Conservation (phyloP, 2,329 filamentous ascomycete genomes). For the Tolypocladium tropicale region DNA sequence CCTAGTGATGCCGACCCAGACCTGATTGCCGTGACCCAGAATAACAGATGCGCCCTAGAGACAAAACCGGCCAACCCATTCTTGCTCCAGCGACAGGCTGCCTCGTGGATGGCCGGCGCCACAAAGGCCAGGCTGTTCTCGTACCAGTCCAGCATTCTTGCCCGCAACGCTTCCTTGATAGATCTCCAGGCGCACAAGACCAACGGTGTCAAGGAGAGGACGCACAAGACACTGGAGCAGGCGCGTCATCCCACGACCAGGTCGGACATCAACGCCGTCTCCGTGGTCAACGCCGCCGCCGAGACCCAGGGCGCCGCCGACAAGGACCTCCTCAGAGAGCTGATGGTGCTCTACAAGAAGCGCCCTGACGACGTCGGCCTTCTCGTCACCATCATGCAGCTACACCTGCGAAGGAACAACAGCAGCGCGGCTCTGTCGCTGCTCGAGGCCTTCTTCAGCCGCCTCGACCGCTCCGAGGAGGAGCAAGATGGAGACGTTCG, state of each 20-base stretch:
- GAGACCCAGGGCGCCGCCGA: constrained; percentile 52
- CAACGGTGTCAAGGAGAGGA: constrained; percentile 43
- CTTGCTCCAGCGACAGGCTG: constrained; percentile 51
- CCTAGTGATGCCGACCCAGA: constrained; percentile 55
- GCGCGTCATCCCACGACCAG: constrained; percentile 16
- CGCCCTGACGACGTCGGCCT: constrained; percentile 74
- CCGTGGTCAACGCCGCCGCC: constrained; percentile 59
- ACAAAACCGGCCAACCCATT: constrained; percentile 50
- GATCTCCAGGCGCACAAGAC: constrained; percentile 60
- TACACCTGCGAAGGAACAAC: constrained; percentile 66
- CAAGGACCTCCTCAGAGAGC: constrained; percentile 57
- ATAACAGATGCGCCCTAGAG: constrained; percentile 44
- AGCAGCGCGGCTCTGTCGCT: constrained; percentile 62
- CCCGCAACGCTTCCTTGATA: constrained; percentile 52
- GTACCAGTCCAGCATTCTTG: constrained; percentile 50
- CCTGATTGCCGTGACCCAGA: constrained; percentile 54
- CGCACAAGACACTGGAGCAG: constrained; percentile 27
- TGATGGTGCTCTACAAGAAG: constrained; percentile 60
- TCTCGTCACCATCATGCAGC: constrained; percentile 67
- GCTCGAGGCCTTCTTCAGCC: constrained; percentile 64
- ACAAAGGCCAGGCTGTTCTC: constrained; percentile 57
- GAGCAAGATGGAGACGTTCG: constrained; percentile 56
- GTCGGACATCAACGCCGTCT: constrained; percentile 28
- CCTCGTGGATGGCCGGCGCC: constrained; percentile 39
- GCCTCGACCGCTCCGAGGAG: constrained; percentile 52